phyloP scores from a whole-genome alignment of 306 rosid species.

The Dalbergia cultrata region DNA sequence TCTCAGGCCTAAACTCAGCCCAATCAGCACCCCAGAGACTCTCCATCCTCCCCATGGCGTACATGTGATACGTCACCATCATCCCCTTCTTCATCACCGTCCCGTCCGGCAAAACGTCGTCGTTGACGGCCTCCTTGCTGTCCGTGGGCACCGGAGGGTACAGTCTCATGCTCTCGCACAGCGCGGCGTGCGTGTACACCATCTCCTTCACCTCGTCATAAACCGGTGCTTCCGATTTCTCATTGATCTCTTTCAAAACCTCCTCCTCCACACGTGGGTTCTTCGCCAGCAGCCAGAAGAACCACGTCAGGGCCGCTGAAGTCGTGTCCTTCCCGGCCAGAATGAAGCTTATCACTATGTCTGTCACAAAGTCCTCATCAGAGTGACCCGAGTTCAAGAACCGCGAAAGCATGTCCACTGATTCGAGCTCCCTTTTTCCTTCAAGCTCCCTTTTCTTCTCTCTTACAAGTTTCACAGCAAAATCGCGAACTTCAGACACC shows the following conservation, averaged over 20 bases:
- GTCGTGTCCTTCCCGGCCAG: slow-evolving; percentile 75
- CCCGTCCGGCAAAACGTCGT: slow-evolving; percentile 80
- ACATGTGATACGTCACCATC: slow-evolving; percentile 52
- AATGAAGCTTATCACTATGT: slow-evolving; percentile 78
- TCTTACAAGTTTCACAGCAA: slow-evolving; percentile 51
- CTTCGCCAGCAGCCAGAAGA: slow-evolving; percentile 68
- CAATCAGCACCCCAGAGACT: not conserved
- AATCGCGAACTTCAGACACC: slow-evolving; percentile 55
- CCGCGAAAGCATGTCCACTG: slow-evolving; percentile 65
- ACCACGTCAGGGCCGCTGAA: slow-evolving; percentile 75
- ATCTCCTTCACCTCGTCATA: slow-evolving; percentile 72
- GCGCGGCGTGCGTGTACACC: slow-evolving; percentile 80
- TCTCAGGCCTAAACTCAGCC: not conserved
- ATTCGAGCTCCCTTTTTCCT: slow-evolving; percentile 44
- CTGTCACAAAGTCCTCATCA: slow-evolving; percentile 63
- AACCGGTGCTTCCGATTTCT: slow-evolving; percentile 20
- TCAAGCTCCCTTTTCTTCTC: slow-evolving; percentile 64
- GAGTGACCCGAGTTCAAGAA: slow-evolving; percentile 68
- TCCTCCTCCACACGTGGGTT: slow-evolving; percentile 60
- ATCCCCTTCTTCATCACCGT: slow-evolving; percentile 70
- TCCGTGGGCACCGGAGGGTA: slow-evolving; percentile 78
- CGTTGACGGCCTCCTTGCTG: slow-evolving; percentile 49
- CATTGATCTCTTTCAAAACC: slow-evolving; percentile 57
- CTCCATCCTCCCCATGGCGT: slow-evolving; percentile 57
- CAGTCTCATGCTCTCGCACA: slow-evolving; percentile 83